A percentile compares a stretch with the other conserved stretches of the same genome.
phyloP scores from a whole-genome alignment of 768 basidiomycete species.

The Amanita rubescens region DNA sequence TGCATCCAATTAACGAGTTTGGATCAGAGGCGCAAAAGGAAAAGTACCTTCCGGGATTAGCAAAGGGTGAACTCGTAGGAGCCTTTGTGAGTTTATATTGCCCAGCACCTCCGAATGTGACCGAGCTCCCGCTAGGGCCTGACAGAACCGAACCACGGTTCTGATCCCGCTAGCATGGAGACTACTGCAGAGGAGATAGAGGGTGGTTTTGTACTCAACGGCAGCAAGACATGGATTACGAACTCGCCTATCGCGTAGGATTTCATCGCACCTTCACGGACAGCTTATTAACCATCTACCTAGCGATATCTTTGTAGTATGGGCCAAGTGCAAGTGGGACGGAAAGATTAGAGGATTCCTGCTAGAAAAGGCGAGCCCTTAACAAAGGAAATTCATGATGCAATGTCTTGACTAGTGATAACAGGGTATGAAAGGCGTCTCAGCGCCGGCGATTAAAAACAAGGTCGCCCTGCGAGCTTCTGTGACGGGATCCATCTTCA shows the following conservation, averaged over 20 bases:
- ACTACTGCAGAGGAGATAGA: constrained; percentile 81
- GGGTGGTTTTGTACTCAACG: constrained; percentile 80
- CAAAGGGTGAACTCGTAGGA: constrained; percentile 80
- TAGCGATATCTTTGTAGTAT: constrained; percentile 86
- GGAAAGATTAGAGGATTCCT: constrained; percentile 84
- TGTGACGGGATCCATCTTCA: constrained; percentile 80
- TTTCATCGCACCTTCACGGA: neutral
- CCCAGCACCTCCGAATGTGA: constrained; percentile 1
- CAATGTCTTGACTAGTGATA: neutral
- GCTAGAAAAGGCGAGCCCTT: constrained; percentile 56
- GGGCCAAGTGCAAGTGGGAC: constrained; percentile 96
- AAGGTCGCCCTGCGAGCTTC: constrained; percentile 88
- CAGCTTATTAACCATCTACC: constrained; percentile 8
- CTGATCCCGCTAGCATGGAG: constrained; percentile 97
- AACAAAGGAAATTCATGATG: neutral
- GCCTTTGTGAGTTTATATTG: constrained; percentile 69
- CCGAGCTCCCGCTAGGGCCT: constrained; percentile 51
- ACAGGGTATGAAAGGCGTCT: constrained; percentile 75
- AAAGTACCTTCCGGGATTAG: constrained; percentile 76
- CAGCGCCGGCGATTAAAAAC: constrained; percentile 85
- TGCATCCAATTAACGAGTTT: constrained; percentile 90
- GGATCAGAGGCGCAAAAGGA: constrained; percentile 88
- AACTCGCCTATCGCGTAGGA: constrained; percentile 87
- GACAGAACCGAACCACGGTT: constrained; percentile 96
- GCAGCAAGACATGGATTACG: constrained; percentile 97